Base-by-base conservation (phyloP, 2,329 filamentous ascomycete species). In the Macrophomina tecta region DNA sequence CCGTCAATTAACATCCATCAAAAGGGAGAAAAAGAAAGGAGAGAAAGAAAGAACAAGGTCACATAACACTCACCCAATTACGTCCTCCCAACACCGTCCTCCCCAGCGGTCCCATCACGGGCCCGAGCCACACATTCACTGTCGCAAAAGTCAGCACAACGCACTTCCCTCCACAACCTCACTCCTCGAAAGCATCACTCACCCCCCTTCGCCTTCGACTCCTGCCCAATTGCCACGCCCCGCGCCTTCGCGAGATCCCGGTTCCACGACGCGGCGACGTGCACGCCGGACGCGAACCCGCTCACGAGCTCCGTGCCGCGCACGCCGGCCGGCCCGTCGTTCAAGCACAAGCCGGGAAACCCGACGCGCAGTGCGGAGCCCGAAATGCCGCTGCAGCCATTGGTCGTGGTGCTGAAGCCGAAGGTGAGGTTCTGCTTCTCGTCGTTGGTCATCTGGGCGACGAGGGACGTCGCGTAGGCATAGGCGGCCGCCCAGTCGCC, bases 11-110 rank as follows among this genome's bases (percentile, higher is more conserved):
- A 45, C 11, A 16, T 7, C 14, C 1, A 18, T 23, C 2, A 23
- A 23, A 23, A 23, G 3, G 23, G 23, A 23, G 23, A 23, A 23
- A 23, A 23, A 23, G 23, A 23, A 2, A 23, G 3, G 23, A 23
- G 23, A 23, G 23, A 23, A 23, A 23, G 23, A 23, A 23, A 23
- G 23, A 60, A 8, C 38, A 9, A 11, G n/a, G 12, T 16, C 40
- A 14, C 42, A 45, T 45, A 38, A 4, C 34, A 36, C 53, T 66
- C 36, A 48, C 64, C 64, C 36, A 66, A n/a, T 51, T 45, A 78
- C 4, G 81, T 80, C 38, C 79, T 71, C 66, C 83, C 76, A 36
- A 81, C 80, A 1, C 80, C 79, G 5, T 83, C 76, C 5, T 77
- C 70, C 14, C 82, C 73, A 69, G 14, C 30, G 56, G 56, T 5